A percentile compares a stretch with the other conserved stretches of the same genome.
Evolutionary conservation across 139 green algal genomes (phyloP).

Genomic region (Axilococcus clingmanii): DNA sequence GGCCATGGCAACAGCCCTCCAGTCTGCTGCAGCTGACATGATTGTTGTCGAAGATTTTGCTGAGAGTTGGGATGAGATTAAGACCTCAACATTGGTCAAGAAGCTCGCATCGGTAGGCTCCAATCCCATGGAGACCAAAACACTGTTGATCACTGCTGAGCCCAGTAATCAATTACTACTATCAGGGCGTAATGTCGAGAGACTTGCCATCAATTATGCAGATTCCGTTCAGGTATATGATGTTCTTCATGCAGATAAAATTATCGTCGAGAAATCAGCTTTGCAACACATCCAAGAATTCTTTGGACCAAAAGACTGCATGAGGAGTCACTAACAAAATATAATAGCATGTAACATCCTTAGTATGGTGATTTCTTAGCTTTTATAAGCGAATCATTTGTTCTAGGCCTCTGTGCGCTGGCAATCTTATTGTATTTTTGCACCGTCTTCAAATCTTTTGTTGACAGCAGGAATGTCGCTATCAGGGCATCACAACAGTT

Average conservation of each 20-base stretch:
- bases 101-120: conserved; percentile 56
- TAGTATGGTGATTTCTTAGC: too few relatives aligned
- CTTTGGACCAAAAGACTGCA: conserved; percentile 9
- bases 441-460: conserved; percentile 23
- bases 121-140: conserved; percentile 33
- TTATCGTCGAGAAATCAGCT: conserved; percentile 79
- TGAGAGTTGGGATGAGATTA: conserved; percentile 33
- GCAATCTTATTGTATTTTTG: conserved; percentile 1
- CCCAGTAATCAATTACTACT: conserved; percentile 39
- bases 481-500: conserved; percentile 33
- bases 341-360: too few relatives aligned
- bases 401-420: too few relatives aligned
- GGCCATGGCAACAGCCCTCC: conserved; percentile 85
- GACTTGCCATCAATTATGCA: conserved; percentile 46
- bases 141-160: conserved; percentile 36
- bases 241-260: conserved; percentile 81
- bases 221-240: conserved; percentile 69
- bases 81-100: conserved; percentile 76
- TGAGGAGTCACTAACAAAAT: too few relatives aligned
- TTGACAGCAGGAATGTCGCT: conserved; percentile 33
- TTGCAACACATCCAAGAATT: conserved; percentile 50
- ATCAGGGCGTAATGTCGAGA: conserved; percentile 58
- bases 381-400: too few relatives aligned
- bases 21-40: conserved; percentile 73
- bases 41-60: conserved; percentile 72